Evolutionary conservation across 2,329 filamentous ascomycete species (phyloP), one percentile per base, ranked within the genome.

Genomic region (Sporothrix sp.): DNA sequence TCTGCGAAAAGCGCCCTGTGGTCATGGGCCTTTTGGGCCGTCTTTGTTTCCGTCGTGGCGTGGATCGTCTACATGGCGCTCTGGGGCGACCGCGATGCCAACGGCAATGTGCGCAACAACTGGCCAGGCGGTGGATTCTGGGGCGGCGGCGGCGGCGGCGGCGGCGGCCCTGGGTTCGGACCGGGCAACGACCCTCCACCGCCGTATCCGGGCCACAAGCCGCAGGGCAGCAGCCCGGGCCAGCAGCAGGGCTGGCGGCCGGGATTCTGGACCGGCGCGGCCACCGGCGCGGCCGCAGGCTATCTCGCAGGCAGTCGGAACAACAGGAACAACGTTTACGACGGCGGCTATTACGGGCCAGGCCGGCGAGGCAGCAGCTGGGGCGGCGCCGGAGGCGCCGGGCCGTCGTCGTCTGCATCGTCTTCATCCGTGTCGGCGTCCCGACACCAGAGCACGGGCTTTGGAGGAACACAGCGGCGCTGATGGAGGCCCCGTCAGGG

Each of bases 261-360:
- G 5, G 85, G 85, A 1, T 88, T 89, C 66, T 89, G 84, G 84
- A 76, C 71, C 16, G 85, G 84, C 18, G 67, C 78, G n/a, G 73
- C 77, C 0, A 76, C 76, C 14, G 86, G 85, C 39, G 82, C 81
- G 5, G 84, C 84, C 1, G 84, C 82, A 3, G 81, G 73, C 1
- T 87, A 87, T 60, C 63, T 75, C 52, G 81, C 82, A 6, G 79
- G 79, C 0, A 75, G 64, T 5, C 65, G 70, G n/a, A 68, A 70
- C 52, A 64, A 64, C 32, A 65, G 62, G 54, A 55, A 58, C 52
- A 65, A 64, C 33, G 63, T 61, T 53, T 55, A 59, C 55, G 59
- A 58, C 21, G 9, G 51, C 7, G 37, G 54, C 30, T 32, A 46
- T 56, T 59, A 44, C 58, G 60, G 46, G 50, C 28, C 21, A 52